Conservation (phyloP, 2,329 filamentous ascomycete genomes). For the Aspergillus sp. region DNA sequence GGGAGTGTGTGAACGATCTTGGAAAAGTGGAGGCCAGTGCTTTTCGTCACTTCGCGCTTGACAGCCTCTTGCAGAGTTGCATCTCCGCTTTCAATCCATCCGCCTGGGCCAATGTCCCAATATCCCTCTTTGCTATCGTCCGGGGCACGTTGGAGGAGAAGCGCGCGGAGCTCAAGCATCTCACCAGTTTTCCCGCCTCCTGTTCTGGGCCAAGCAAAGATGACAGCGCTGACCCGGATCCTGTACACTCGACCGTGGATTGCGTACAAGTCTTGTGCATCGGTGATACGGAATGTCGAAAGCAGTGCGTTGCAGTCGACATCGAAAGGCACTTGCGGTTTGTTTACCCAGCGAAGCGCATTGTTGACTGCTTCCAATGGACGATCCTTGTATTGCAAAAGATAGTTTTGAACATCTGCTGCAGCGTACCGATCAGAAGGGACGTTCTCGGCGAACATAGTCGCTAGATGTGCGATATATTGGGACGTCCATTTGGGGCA, state of each 20-base stretch:
- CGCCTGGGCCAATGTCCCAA: background rate
- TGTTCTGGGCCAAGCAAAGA: constrained; percentile 1
- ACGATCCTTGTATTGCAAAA: constrained; percentile 4
- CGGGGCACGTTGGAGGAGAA: constrained; percentile 2
- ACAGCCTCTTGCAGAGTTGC: constrained; percentile 1
- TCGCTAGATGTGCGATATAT: background rate
- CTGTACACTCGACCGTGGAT: constrained; percentile 1
- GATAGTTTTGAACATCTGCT: constrained; percentile 5
- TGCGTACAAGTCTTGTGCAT: background rate
- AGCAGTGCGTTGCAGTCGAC: background rate
- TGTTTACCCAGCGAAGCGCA: background rate
- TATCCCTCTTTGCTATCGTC: background rate
- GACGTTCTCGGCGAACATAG: background rate
- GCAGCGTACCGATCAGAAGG: constrained; percentile 1
- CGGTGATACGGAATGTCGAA: background rate
- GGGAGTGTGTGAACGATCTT: background rate
- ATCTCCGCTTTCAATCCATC: background rate
- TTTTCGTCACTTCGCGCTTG: constrained; percentile 1
- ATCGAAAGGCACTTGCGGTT: background rate
- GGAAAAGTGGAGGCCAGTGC: constrained; percentile 1
- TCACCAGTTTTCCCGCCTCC: background rate
- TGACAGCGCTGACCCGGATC: constrained; percentile 1
- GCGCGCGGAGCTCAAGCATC: background rate
- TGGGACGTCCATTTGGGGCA: background rate
- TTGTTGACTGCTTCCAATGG: constrained; percentile 1